phyloP scores from a whole-genome alignment of 106 monocot species.

The Dendrobium officinale region DNA sequence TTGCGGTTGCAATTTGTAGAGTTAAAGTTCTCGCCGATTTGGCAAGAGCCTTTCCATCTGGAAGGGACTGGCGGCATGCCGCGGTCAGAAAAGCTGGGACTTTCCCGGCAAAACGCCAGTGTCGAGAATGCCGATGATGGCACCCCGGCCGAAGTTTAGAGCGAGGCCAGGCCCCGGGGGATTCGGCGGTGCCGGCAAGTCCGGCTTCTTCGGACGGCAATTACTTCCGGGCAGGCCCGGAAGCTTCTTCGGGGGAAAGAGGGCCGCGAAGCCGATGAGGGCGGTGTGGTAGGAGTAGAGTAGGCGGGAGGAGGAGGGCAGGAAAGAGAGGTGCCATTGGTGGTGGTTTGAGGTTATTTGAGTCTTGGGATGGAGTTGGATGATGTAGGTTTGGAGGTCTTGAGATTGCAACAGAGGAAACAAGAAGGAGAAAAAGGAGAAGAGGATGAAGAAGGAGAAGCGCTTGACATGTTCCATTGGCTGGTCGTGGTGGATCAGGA shows the following conservation, averaged over 20 bases:
- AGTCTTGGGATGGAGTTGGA: slow-evolving; percentile 52
- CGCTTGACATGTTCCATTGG: background rate
- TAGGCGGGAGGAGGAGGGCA: slow-evolving; percentile 40
- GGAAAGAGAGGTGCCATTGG: slow-evolving; percentile 76
- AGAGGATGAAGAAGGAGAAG: background rate
- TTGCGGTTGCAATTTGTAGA: slow-evolving; percentile 74
- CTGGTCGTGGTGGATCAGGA: no score
- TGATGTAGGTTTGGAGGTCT: slow-evolving; percentile 53
- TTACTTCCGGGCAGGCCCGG: slow-evolving; percentile 27
- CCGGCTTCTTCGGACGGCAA: slow-evolving; percentile 69
- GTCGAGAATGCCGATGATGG: slow-evolving; percentile 78
- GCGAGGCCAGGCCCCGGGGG: slow-evolving; percentile 26
- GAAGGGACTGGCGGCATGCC: slow-evolving; percentile 51
- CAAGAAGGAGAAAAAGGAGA: background rate
- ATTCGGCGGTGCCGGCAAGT: slow-evolving; percentile 13
- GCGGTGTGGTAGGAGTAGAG: slow-evolving; percentile 74
- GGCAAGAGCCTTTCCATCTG: slow-evolving; percentile 72
- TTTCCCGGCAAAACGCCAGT: slow-evolving; percentile 97
- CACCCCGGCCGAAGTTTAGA: slow-evolving; percentile 26
- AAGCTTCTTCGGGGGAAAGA: slow-evolving; percentile 46
- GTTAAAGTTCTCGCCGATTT: slow-evolving; percentile 56
- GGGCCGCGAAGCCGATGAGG: slow-evolving; percentile 71
- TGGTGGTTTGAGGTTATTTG: background rate
- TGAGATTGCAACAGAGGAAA: background rate
- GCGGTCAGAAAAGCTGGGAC: slow-evolving; percentile 68